Base-by-base conservation (phyloP, 163 green algal genomes). In the Scenedesmus sp. region DNA sequence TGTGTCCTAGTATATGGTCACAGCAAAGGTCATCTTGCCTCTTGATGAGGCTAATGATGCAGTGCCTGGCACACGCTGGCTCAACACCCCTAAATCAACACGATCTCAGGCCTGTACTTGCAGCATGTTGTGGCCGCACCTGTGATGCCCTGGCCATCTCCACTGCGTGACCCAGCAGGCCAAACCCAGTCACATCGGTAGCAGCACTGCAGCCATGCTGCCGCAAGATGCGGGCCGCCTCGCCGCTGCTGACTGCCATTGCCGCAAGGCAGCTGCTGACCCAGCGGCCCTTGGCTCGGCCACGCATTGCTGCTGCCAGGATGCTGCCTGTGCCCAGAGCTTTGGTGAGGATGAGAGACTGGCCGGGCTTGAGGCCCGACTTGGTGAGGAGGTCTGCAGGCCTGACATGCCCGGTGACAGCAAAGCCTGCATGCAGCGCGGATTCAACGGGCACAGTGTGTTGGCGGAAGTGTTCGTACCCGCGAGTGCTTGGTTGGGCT, bases 171-270 rank as follows among this genome's bases (percentile, higher is more conserved):
- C 97, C 97, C 49, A 99, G 79, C 61, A 99, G 93, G 0, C 97
- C 97, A 95, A 99, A 99, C n/a, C 97, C 97, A 0, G 97, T 99
- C 22, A 99, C 96, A 56, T 99, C 97, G 0, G 97, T 99, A 90
- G 95, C 97, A 30, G 94, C 96, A 0, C 90, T 97, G 53, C 44
- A 81, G 46, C 89, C 89, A 65, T 93, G 73, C 51, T n/a, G 30
- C 22, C n/a, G 40, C 73, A 94, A 83, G n/a, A 90, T 33, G 5
- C 4, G 26, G 13, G 89, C 85, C 24, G 92, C 89, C 9, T 9
- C n/a, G 1, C 33, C 92, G 20, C 90, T 96, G 79, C 90, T 92
- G 85, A 94, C 90, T 42, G 91, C 81, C 97, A 98, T 99, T 40
- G 42, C 87, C 2, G 81, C n/a, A 7, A 97, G 76, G 0, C 96